Percentiles rank a stretch among this genome's conserved stretches.
Evolutionary conservation across 2,329 filamentous ascomycete species (phyloP).

Genomic region (Claviceps citrina): DNA sequence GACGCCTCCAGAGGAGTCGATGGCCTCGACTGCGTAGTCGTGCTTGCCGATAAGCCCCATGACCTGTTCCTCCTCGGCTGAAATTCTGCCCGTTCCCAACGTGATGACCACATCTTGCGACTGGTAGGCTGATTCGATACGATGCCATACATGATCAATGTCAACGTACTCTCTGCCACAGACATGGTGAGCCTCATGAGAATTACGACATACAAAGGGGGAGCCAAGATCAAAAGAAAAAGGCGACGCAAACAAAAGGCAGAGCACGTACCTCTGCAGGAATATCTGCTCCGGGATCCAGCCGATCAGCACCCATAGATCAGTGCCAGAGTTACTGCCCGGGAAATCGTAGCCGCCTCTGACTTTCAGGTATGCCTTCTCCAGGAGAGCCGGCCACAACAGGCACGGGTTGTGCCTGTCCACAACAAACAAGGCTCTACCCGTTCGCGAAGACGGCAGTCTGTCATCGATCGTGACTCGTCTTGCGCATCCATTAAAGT

Average conservation of each 20-base stretch:
- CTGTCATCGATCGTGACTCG: conserved; percentile 80
- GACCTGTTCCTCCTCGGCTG: conserved; percentile 58
- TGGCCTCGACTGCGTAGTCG: conserved; percentile 79
- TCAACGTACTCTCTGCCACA: conserved; percentile 56
- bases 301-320: conserved; percentile 80
- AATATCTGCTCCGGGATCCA: conserved; percentile 97
- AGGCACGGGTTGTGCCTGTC: conserved; percentile 69
- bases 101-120: conserved; percentile 75
- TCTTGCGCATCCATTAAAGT: conserved; percentile 89
- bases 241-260: not conserved
- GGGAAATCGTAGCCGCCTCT: conserved; percentile 95
- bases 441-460: conserved; percentile 60
- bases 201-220: too few relatives aligned
- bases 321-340: conserved; percentile 90
- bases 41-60: conserved; percentile 79
- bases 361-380: conserved; percentile 93
- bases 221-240: not conserved
- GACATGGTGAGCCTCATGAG: not conserved
- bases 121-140: conserved; percentile 58
- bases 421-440: conserved; percentile 69
- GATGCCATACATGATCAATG: conserved; percentile 59
- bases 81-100: conserved; percentile 74
- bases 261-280: conserved; percentile 57
- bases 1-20: conserved; percentile 46
- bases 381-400: conserved; percentile 81